Evolutionary conservation across 805 yeast genomes (phyloP).

Genomic region (Candida coleopterorum): DNA sequence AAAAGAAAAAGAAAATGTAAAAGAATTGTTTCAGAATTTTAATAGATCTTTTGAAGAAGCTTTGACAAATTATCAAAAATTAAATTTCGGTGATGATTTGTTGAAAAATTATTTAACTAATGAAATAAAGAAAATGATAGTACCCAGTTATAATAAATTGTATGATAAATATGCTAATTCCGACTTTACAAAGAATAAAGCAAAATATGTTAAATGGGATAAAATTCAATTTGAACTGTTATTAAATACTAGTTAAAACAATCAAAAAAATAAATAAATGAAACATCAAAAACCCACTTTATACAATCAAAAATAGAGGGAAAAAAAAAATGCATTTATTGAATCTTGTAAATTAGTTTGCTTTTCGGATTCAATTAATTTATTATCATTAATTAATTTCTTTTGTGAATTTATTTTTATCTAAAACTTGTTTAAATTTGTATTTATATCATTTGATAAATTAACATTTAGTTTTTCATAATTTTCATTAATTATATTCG

Average conservation of each 20-base stretch:
- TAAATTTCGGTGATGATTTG: constrained; percentile 60
- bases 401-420: constrained; percentile 3
- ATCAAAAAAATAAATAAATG: too few relatives aligned
- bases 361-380: constrained; percentile 8
- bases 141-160: constrained; percentile 81
- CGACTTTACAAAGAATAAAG: constrained; percentile 67
- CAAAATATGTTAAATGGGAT: constrained; percentile 67
- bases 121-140: constrained; percentile 69
- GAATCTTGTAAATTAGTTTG: constrained; percentile 14
- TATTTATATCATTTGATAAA: not conserved
- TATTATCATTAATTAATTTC: constrained; percentile 7
- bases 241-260: constrained; percentile 16
- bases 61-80: constrained; percentile 58
- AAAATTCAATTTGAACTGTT: constrained; percentile 39
- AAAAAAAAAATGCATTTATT: constrained; percentile 19
- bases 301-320: too few relatives aligned
- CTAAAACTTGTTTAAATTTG: constrained; percentile 1
- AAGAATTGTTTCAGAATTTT: constrained; percentile 79
- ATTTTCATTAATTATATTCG: constrained; percentile 4
- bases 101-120: constrained; percentile 59
- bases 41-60: constrained; percentile 81
- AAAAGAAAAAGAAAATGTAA: constrained; percentile 77
- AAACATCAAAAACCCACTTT: constrained; percentile 40
- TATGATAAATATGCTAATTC: constrained; percentile 68
- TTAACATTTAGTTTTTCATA: constrained; percentile 1